Conservation (phyloP, 495 filamentous ascomycete genomes). For the Hypoxylon perforatum region DNA sequence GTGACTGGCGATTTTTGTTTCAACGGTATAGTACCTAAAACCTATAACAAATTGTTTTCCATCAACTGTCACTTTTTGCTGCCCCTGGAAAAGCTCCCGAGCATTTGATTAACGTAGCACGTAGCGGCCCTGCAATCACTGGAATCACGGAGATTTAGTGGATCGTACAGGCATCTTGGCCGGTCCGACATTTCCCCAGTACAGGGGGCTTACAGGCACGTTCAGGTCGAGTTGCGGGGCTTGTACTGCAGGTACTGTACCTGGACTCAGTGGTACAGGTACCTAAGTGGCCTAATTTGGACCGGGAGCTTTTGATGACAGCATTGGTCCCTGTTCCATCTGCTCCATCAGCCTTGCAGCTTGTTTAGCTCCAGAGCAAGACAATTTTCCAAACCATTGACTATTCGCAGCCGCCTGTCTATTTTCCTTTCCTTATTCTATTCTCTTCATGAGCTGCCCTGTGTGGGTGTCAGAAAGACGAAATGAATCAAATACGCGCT, state of each 20-base stretch:
- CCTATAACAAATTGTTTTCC: slow-evolving; percentile 1
- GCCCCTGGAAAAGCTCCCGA: not conserved
- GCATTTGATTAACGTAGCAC: slow-evolving; percentile 26
- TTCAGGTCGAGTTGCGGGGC: not conserved
- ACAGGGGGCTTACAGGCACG: slow-evolving; percentile 12
- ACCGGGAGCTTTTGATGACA: too few species aligned
- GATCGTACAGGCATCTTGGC: slow-evolving; percentile 10
- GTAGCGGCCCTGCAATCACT: slow-evolving; percentile 5
- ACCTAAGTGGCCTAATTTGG: too few species aligned
- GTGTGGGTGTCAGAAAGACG: slow-evolving; percentile 21
- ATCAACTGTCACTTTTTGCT: too few species aligned
- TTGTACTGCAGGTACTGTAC: not conserved
- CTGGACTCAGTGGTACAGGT: slow-evolving; percentile 1
- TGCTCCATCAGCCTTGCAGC: slow-evolving; percentile 37
- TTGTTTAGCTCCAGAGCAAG: not conserved
- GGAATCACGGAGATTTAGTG: slow-evolving; percentile 28
- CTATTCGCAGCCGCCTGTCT: slow-evolving; percentile 6
- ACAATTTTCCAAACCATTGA: slow-evolving; percentile 15
- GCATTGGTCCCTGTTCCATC: slow-evolving; percentile 17
- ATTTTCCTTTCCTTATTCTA: not conserved
- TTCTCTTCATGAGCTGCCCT: not conserved
- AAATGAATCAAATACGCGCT: slow-evolving; percentile 92
- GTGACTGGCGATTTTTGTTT: slow-evolving; percentile 17
- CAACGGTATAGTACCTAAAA: slow-evolving; percentile 19
- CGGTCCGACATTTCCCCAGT: slow-evolving; percentile 48